Evolutionary conservation across 441 rosid genomes (phyloP).

Genomic region (Omphalea diandra): DNA sequence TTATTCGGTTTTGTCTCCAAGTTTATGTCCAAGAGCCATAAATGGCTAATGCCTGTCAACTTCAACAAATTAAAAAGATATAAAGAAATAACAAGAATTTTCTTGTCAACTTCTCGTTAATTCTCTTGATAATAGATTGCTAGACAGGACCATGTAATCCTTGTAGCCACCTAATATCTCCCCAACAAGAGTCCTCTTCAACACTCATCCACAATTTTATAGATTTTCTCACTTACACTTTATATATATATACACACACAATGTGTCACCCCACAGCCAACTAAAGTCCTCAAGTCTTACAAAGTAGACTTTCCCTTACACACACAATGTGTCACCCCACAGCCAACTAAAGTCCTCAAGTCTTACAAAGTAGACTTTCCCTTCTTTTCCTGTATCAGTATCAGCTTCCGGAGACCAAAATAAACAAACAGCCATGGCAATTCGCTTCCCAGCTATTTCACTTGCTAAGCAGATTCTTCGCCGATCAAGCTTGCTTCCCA

Average conservation of each 20-base stretch:
- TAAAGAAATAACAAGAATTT: too few relatives aligned
- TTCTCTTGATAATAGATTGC: too few relatives aligned
- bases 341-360: background rate
- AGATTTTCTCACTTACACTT: background rate
- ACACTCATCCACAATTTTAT: background rate
- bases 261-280: background rate
- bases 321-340: background rate
- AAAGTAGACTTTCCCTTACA: background rate
- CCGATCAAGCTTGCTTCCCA: background rate
- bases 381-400: background rate
- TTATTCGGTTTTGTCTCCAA: too few relatives aligned
- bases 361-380: too few relatives aligned
- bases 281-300: background rate
- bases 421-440: background rate
- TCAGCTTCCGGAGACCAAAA: background rate
- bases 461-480: conserved; percentile 11
- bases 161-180: too few relatives aligned
- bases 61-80: too few relatives aligned
- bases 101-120: too few relatives aligned
- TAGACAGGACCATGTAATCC: too few relatives aligned
- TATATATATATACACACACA: background rate
- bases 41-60: too few relatives aligned
- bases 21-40: too few relatives aligned
- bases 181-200: too few relatives aligned
- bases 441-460: background rate